Percentiles rank a stretch among this genome's conserved stretches.
phyloP scores from a whole-genome alignment of 2,329 filamentous ascomycete genomes.

The Fusarium setosum region DNA sequence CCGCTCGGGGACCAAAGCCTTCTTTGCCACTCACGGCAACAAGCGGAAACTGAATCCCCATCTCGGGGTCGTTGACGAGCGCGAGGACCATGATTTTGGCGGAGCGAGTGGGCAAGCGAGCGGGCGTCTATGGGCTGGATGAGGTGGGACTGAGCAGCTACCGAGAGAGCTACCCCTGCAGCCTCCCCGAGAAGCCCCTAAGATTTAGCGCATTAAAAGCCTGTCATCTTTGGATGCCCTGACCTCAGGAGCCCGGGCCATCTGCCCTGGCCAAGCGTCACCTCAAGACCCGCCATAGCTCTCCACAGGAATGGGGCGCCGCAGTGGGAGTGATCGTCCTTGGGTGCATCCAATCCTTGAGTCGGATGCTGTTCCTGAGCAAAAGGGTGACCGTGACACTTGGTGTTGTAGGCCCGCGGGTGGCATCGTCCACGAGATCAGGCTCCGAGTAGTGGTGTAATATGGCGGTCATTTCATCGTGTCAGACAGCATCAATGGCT shows the following conservation, averaged over 20 bases:
- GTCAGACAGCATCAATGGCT: slow-evolving; percentile 7
- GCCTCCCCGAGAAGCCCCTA: slow-evolving; percentile 29
- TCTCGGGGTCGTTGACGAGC: neutral
- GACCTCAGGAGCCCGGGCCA: slow-evolving; percentile 22
- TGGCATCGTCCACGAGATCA: neutral
- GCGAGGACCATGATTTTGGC: slow-evolving; percentile 1
- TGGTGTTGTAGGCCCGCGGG: neutral
- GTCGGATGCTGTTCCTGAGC: slow-evolving; percentile 15
- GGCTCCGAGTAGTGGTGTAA: neutral
- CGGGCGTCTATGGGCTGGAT: no score
- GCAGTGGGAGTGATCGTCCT: slow-evolving; percentile 33
- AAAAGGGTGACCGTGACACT: slow-evolving; percentile 1
- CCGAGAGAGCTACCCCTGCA: slow-evolving; percentile 43
- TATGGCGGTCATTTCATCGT: neutral
- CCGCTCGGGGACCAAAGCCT: slow-evolving; percentile 21
- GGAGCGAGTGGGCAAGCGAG: slow-evolving; percentile 3
- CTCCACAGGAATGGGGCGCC: slow-evolving; percentile 34
- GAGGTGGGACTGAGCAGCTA: slow-evolving; percentile 32
- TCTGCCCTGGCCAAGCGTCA: slow-evolving; percentile 6
- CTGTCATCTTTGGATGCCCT: slow-evolving; percentile 21
- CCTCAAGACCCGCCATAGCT: slow-evolving; percentile 38
- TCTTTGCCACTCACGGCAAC: slow-evolving; percentile 12
- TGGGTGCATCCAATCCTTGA: slow-evolving; percentile 25
- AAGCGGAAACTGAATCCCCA: slow-evolving; percentile 6
- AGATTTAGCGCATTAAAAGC: slow-evolving; percentile 19